A percentile compares a stretch with the other conserved stretches of the same genome.
phyloP scores from a whole-genome alignment of 2,329 filamentous ascomycete genomes.

The Colletotrichum sp. region DNA sequence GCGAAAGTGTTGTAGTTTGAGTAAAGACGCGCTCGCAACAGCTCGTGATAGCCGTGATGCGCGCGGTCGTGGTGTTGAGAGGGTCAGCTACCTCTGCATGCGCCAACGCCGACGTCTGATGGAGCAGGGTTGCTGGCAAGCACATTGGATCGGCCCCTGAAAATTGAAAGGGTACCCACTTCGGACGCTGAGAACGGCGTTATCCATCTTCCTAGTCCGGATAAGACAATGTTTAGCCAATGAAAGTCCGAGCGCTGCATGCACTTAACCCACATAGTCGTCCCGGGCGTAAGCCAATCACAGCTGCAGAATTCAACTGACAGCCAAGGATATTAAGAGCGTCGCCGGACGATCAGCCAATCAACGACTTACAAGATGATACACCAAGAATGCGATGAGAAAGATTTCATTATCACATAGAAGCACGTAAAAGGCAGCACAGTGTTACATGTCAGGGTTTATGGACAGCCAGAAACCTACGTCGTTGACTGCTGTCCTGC shows the following conservation, averaged over 20 bases:
- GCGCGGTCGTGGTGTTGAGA: slow-evolving; percentile 4
- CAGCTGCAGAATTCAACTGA: background rate
- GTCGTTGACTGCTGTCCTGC: background rate
- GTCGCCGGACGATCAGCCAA: background rate
- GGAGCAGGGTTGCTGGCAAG: slow-evolving; percentile 10
- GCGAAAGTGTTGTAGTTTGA: background rate
- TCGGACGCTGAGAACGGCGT: background rate
- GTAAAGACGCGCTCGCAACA: background rate
- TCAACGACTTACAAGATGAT: background rate
- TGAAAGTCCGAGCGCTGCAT: background rate
- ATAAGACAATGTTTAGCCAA: background rate
- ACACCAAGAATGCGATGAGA: background rate
- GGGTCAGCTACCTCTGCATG: background rate
- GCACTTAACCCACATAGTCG: background rate
- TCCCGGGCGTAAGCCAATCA: background rate
- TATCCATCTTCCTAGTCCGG: background rate
- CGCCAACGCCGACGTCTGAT: slow-evolving; percentile 13
- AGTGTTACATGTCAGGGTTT: background rate
- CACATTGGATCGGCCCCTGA: background rate
- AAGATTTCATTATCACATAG: background rate
- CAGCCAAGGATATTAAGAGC: background rate
- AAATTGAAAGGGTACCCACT: background rate
- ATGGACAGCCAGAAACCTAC: background rate
- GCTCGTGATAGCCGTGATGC: background rate
- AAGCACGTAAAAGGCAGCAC: background rate